Percentiles rank a stretch among this genome's conserved stretches.
phyloP scores from a whole-genome alignment of 2,329 filamentous ascomycete genomes.

The Aspergillus tanneri region DNA sequence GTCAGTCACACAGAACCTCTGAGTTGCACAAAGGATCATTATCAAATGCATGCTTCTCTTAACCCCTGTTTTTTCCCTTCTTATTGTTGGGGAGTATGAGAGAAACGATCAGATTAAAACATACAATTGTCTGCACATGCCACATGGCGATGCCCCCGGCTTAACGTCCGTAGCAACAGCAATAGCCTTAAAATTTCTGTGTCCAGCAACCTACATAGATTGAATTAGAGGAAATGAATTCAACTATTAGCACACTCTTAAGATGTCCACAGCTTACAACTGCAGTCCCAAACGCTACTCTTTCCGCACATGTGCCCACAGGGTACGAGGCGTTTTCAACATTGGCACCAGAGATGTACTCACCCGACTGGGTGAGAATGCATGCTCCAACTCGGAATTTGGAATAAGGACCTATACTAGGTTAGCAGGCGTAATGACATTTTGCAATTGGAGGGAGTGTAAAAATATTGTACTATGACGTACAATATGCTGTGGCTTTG shows the following conservation, averaged over 20 bases:
- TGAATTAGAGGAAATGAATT: background rate
- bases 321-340: slow-evolving; percentile 93
- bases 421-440: slow-evolving; percentile 1
- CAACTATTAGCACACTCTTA: background rate
- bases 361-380: slow-evolving; percentile 61
- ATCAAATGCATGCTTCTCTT: background rate
- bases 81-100: background rate
- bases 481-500: slow-evolving; percentile 79
- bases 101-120: slow-evolving; percentile 11
- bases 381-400: slow-evolving; percentile 86
- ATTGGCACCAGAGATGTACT: slow-evolving; percentile 73
- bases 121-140: slow-evolving; percentile 93
- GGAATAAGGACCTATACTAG: slow-evolving; percentile 69
- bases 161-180: slow-evolving; percentile 80
- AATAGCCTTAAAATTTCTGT: slow-evolving; percentile 67
- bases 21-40: too few species aligned
- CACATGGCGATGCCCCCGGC: slow-evolving; percentile 72
- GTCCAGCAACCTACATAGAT: slow-evolving; percentile 41
- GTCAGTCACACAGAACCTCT: slow-evolving; percentile 5
- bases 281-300: slow-evolving; percentile 81
- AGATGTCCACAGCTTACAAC: slow-evolving; percentile 50
- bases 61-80: too few species aligned
- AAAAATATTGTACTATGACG: slow-evolving; percentile 29
- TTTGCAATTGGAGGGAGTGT: background rate
- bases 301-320: slow-evolving; percentile 92